Conservation (phyloP, 139 green algal species). For the Picochlorum sp. region DNA sequence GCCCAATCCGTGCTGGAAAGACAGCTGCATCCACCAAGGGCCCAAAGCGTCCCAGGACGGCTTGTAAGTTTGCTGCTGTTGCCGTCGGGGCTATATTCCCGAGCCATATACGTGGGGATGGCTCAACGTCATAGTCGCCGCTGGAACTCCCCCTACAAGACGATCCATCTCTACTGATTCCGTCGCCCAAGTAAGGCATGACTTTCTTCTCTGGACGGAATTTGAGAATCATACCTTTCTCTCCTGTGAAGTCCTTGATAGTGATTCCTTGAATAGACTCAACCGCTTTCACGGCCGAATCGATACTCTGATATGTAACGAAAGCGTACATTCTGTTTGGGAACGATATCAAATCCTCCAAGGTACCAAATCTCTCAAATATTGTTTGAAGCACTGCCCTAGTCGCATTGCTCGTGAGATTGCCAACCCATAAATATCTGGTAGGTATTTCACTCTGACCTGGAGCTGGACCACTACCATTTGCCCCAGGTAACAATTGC, state of each 20-base stretch:
- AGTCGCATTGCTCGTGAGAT: slow-evolving; percentile 43
- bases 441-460: slow-evolving; percentile 10
- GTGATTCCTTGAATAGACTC: slow-evolving; percentile 16
- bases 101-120: slow-evolving; percentile 33
- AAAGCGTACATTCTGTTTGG: slow-evolving; percentile 66
- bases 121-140: slow-evolving; percentile 11
- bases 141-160: neutral
- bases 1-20: slow-evolving; percentile 42
- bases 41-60: slow-evolving; percentile 29
- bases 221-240: slow-evolving; percentile 27
- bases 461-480: too few relatives aligned
- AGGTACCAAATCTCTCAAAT: slow-evolving; percentile 47
- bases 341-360: slow-evolving; percentile 67
- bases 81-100: slow-evolving; percentile 38
- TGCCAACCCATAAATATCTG: slow-evolving; percentile 63
- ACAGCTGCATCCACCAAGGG: slow-evolving; percentile 33
- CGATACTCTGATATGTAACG: slow-evolving; percentile 49
- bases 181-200: slow-evolving; percentile 15
- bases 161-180: neutral
- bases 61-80: slow-evolving; percentile 23
- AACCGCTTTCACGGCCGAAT: slow-evolving; percentile 35
- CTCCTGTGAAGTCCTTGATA: slow-evolving; percentile 18
- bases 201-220: slow-evolving; percentile 35
- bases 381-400: slow-evolving; percentile 38
- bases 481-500: too few relatives aligned